These are phyloP conservation scores for Hypoxylon sp. DNA, from an alignment of 2,329 filamentous ascomycete species.

Conservation along the genomic window DNA sequence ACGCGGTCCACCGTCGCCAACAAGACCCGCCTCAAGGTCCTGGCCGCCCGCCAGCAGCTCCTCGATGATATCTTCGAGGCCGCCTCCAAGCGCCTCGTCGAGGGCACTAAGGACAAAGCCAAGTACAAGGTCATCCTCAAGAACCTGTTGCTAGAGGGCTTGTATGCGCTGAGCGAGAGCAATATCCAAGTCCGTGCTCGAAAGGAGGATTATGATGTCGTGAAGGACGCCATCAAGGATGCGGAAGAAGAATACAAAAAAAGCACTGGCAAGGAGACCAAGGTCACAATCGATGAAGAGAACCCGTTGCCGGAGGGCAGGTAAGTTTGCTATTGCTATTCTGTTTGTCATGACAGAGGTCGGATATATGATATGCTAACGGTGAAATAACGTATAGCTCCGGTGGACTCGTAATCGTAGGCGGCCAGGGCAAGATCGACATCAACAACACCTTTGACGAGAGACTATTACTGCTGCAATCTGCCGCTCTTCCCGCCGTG, in stretches of 20 bases:
- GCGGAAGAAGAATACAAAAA: conserved; percentile 89
- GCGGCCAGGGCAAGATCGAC: conserved; percentile 91
- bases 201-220: conserved; percentile 81
- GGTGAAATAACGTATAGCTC: conserved; percentile 66
- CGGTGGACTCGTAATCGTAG: conserved; percentile 85
- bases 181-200: conserved; percentile 80
- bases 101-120: conserved; percentile 74
- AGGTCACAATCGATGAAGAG: conserved; percentile 80
- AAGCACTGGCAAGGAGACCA: conserved; percentile 76
- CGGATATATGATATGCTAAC: conserved; percentile 20
- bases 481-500: conserved; percentile 85
- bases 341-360: background rate
- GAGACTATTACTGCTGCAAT: conserved; percentile 85
- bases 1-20: conserved; percentile 96
- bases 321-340: conserved; percentile 67
- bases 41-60: conserved; percentile 88
- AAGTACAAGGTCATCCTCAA: conserved; percentile 84
- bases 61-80: conserved; percentile 90
- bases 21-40: conserved; percentile 91
- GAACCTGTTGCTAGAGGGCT: conserved; percentile 87
- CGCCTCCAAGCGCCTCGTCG: conserved; percentile 78
- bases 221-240: conserved; percentile 82
- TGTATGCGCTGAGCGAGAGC: conserved; percentile 88
- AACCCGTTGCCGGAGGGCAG: conserved; percentile 83
- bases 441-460: conserved; percentile 99